These are phyloP conservation scores for Claviceps africana DNA, from an alignment of 2,329 filamentous ascomycete species.

Conservation along the genomic window DNA sequence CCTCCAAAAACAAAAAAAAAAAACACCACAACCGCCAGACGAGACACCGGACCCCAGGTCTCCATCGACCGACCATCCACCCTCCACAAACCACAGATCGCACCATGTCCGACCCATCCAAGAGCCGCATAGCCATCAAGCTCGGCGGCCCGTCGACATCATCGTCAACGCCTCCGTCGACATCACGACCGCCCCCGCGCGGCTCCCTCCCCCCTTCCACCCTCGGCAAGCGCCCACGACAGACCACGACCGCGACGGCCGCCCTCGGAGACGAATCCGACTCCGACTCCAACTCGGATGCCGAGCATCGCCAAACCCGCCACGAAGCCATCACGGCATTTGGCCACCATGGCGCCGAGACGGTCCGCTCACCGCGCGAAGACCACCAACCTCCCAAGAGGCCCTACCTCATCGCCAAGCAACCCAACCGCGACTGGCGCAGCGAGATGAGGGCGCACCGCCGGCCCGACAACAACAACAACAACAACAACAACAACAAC, in stretches of 20 bases:
- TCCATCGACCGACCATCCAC: neutral
- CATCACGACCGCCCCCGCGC: slow-evolving; percentile 3
- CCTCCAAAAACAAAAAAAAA: too few relatives aligned
- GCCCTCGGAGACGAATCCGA: slow-evolving; percentile 27
- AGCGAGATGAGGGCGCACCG: slow-evolving; percentile 34
- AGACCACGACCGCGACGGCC: slow-evolving; percentile 13
- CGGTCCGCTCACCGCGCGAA: slow-evolving; percentile 22
- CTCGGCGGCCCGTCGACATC: slow-evolving; percentile 21
- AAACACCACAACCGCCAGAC: neutral
- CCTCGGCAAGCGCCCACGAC: slow-evolving; percentile 35
- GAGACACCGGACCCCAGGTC: neutral
- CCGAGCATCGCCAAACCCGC: slow-evolving; percentile 18
- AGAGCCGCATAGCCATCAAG: slow-evolving; percentile 36
- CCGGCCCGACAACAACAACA: too few relatives aligned
- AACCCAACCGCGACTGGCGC: slow-evolving; percentile 50
- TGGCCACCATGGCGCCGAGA: slow-evolving; percentile 28
- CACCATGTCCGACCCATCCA: slow-evolving; percentile 24
- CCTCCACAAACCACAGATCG: neutral
- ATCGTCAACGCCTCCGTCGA: neutral
- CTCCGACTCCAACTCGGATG: slow-evolving; percentile 31
- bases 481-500: too few relatives aligned
- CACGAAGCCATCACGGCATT: slow-evolving; percentile 38
- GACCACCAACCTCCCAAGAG: slow-evolving; percentile 15
- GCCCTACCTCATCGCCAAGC: slow-evolving; percentile 41
- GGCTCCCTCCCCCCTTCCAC: slow-evolving; percentile 24